These are phyloP conservation scores for Phytophthora palmivora DNA, from an alignment of 352 stramenopile species.

Conservation along the genomic window DNA sequence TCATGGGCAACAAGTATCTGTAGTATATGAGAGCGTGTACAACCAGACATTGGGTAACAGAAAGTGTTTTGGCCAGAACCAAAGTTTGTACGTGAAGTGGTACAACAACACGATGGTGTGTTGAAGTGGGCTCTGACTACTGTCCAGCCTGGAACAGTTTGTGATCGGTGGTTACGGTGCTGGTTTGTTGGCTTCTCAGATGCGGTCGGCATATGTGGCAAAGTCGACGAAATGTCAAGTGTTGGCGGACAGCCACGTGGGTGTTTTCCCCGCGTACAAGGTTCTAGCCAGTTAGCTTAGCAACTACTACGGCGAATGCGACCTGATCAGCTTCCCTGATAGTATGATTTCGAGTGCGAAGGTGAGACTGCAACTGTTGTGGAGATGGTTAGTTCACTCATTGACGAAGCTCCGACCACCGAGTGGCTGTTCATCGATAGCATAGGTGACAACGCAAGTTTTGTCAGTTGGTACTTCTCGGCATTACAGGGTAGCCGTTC, in stretches of 20 bases:
- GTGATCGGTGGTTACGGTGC: conserved; percentile 60
- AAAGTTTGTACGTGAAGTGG: conserved; percentile 54
- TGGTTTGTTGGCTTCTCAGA: conserved; percentile 52
- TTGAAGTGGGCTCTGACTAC: conserved; percentile 64
- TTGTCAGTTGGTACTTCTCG: conserved; percentile 29
- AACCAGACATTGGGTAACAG: conserved; percentile 42
- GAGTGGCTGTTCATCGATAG: conserved; percentile 58
- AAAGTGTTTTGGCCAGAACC: conserved; percentile 43
- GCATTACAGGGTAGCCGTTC: conserved; percentile 49
- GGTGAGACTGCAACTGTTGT: conserved; percentile 28
- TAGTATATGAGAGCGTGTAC: conserved; percentile 32
- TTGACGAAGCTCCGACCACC: conserved; percentile 30
- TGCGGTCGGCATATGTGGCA: conserved; percentile 41
- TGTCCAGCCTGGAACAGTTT: conserved; percentile 58
- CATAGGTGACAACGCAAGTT: conserved; percentile 50
- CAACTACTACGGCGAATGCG: conserved; percentile 52
- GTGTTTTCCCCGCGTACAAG: conserved; percentile 47
- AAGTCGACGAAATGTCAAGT: conserved; percentile 52
- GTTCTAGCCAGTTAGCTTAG: conserved; percentile 32
- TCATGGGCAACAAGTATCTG: conserved; percentile 49
- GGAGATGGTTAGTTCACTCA: conserved; percentile 41
- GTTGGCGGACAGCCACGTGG: conserved; percentile 60
- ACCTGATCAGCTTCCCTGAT: conserved; percentile 29
- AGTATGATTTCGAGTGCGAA: conserved; percentile 43
- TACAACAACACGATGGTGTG: conserved; percentile 68